Evolutionary conservation across 768 basidiomycete species (phyloP), one percentile per base, ranked within the genome.

Genomic region (Chiua virens): DNA sequence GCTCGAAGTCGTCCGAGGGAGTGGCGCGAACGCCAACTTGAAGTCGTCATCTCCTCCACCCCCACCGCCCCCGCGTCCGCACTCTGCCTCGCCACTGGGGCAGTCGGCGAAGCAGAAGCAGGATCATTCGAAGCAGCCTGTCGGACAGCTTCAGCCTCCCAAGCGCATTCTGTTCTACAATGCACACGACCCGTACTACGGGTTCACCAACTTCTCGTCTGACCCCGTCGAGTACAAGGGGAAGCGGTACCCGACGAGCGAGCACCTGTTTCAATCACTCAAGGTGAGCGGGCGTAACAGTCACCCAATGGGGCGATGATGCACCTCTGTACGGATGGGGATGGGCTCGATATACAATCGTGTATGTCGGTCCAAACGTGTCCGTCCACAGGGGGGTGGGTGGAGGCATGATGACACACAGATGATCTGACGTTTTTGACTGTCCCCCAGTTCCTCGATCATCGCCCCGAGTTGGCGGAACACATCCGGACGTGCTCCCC

Each of bases 251-350:
- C 73, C 73, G 1, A 78, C 78, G 10, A 73, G 73, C 42, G 77
- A 78, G 54, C 78, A 79, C 54, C 55, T 79, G 36, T 79, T 75
- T 44, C 76, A 79, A 49, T 70, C 77, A 21, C 65, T 76, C 58
- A 78, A 72, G 68, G 71, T 70, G 40, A 64, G 67, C 15, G 21
- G 25, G 15, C 7, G 34, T 11, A 13, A 43, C 18, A 8, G n/a
- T 20, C n/a, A 45, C n/a, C n/a, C n/a, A n/a, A n/a, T n/a, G 34
- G 22, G 20, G 32, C 28, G 23, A n/a, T 21, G 22, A 20, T 34
- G 40, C 4, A 27, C 27, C 27, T 32, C 27, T 11, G 22, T 28
- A 22, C n/a, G 6, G 14, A 21, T 18, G 18, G 18, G 20, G 42
- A 39, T 21, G 42, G 21, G 37, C 34, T 37, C 37, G 42, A 47